A percentile compares a stretch with the other conserved stretches of the same genome.
Conservation (phyloP, 2,329 filamentous ascomycete genomes). For the Aspergillus ibericus region DNA sequence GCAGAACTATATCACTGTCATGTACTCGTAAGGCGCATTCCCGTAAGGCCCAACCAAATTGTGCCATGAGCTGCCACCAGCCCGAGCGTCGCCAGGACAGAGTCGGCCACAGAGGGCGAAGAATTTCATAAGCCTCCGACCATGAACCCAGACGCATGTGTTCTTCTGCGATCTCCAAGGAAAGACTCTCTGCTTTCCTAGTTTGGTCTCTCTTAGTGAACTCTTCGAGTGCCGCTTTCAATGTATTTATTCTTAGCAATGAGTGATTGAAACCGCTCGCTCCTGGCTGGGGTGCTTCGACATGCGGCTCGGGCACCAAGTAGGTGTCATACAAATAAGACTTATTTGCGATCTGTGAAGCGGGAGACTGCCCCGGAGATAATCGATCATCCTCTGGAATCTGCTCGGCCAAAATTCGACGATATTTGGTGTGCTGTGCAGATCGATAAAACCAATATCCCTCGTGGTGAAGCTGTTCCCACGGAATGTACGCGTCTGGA, state of each 20-base stretch:
- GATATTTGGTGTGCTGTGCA: constrained; percentile 51
- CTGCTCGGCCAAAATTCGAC: constrained; percentile 53
- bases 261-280: constrained; percentile 53
- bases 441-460: constrained; percentile 62
- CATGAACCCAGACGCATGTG: constrained; percentile 53
- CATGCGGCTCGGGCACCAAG: constrained; percentile 58
- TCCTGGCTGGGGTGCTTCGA: constrained; percentile 52
- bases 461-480: constrained; percentile 61
- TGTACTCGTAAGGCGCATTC: constrained; percentile 51
- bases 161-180: constrained; percentile 57
- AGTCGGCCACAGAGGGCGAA: constrained; percentile 56
- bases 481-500: constrained; percentile 55
- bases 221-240: constrained; percentile 50
- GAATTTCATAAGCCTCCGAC: constrained; percentile 51
- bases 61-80: constrained; percentile 60
- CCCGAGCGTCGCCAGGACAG: constrained; percentile 60
- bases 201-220: constrained; percentile 55
- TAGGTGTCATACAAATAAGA: constrained; percentile 60
- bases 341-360: constrained; percentile 55
- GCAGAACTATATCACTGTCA: constrained; percentile 51
- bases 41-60: constrained; percentile 55
- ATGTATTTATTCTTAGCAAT: constrained; percentile 48
- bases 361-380: constrained; percentile 56
- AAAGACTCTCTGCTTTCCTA: constrained; percentile 56
- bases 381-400: constrained; percentile 61